Evolutionary conservation across 805 yeast genomes (phyloP), one percentile per base, ranked within the genome.

Genomic region (Lachancea mirantina): DNA sequence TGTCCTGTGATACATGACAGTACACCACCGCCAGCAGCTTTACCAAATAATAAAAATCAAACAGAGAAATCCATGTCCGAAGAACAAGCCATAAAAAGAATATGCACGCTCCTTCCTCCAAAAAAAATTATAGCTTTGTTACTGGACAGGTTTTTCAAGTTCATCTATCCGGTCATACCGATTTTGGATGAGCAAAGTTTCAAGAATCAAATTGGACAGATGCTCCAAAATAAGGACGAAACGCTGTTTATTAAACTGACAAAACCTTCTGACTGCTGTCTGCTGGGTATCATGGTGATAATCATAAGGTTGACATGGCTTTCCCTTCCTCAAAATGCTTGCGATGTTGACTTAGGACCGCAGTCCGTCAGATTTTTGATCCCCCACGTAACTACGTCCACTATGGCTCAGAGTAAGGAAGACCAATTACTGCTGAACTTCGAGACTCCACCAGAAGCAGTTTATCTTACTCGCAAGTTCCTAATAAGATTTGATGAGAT

Each of bases 91-190:
- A 38, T 45, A 16, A 34, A 43, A 6, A 35, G 58, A 49, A 35
- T 61, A 39, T 34, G 68, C 41, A 59, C 59, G 35, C 57, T 62
- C 32, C 45, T 79, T 28, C 88, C 88, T 0, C 65, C 60, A 18
- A 70, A 71, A 43, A 65, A 63, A 36, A 65, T 74, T 1, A 63
- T 78, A 6, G 72, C 81, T 73, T 46, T 66, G 27, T 59, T 76
- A 30, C 57, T 79, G 18, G 74, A 76, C 38, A 60, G 76, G 41
- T 80, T 72, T 41, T 80, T 80, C 49, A 65, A 64, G 8, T 63
- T 67, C 20, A 55, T 79, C 4, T 81, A 81, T 49, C 70, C 82
- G 9, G 76, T 70, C 36, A 62, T 79, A 45, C 88, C 92, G 3
- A 75, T 70, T 40, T 55, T 79, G 20, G 85, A 79, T 52, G 84